Base-by-base conservation (phyloP, 2,329 filamentous ascomycete species). In the Tolypocladium guangdongense region DNA sequence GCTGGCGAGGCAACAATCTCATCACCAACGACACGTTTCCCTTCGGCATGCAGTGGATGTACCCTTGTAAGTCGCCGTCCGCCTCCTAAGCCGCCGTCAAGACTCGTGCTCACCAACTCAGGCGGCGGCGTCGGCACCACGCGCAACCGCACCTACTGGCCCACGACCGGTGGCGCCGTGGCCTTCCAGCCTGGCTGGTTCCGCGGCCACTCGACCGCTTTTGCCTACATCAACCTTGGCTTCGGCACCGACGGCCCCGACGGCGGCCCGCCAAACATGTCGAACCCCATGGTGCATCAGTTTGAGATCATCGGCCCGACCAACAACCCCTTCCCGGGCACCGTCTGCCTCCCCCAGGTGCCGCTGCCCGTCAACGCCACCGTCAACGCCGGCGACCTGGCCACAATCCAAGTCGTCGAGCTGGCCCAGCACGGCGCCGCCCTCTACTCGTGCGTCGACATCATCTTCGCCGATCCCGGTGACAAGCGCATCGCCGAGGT, bases 151-250 rank as follows among this genome's bases (percentile, higher is more conserved):
- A 96, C 93, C 16, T 88, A 86, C 73, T 97, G 93, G 93, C 91
- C 93, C 18, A 78, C 90, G 50, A 81, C 74, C 33, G 93, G 93
- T 60, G 93, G 93, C 57, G 90, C 90, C n/a, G 65, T 99, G 56
- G 81, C 90, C 50, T 79, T 96, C 63, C 92, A 97, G 66, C 93
- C 93, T 0, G 93, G 92, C 64, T 97, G 93, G 93, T 96, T 96
- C 75, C 83, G 85, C 55, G 93, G 93, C 58, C 93, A 97, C 68
- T 69, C 80, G 37, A 85, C 82, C 7, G 92, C 90, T 20, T 81
- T 90, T 62, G 78, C 96, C 66, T 96, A 95, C 73, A 76, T 97
- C 72, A 97, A 97, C 74, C 78, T 97, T 53, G 93, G 93, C 59
- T 83, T 91, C 59, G 90, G 88, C 59, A 89, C 79, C 36, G 76